Percentiles rank a stretch among this genome's conserved stretches.
These are phyloP conservation scores for Vicia faba DNA, from an alignment of 306 rosid genomes.

Conservation along the genomic window DNA sequence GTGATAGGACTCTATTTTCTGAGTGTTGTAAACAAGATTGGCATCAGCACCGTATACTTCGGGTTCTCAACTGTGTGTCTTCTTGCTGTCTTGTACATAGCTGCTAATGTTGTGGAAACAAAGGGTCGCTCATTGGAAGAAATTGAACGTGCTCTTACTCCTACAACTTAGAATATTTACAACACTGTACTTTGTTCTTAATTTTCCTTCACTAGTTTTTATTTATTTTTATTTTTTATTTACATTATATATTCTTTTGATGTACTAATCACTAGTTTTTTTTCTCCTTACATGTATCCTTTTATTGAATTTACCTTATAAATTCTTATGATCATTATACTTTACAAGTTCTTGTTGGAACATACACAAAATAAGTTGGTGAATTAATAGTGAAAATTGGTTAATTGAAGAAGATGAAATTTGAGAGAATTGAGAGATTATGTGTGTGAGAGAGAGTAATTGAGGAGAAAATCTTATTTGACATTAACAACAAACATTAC, in stretches of 20 bases:
- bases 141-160: constrained; percentile 65
- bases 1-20: constrained; percentile 84
- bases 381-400: no score
- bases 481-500: no score
- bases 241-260: no score
- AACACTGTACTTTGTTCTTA: background rate
- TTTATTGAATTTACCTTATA: background rate
- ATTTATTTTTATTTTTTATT: no score
- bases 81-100: constrained; percentile 70
- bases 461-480: no score
- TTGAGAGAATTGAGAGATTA: no score
- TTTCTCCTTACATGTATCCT: no score
- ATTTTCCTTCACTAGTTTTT: no score
- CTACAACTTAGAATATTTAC: constrained; percentile 42
- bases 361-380: no score
- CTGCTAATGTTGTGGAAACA: constrained; percentile 78
- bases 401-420: no score
- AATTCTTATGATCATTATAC: background rate
- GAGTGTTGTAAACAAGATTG: constrained; percentile 83
- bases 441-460: no score
- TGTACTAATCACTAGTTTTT: no score
- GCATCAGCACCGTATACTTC: constrained; percentile 67
- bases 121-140: constrained; percentile 92
- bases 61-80: constrained; percentile 69
- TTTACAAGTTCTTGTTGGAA: background rate